Conservation (phyloP, 371 early-diverging fungal species). For the Actinomortierella ambigua region DNA sequence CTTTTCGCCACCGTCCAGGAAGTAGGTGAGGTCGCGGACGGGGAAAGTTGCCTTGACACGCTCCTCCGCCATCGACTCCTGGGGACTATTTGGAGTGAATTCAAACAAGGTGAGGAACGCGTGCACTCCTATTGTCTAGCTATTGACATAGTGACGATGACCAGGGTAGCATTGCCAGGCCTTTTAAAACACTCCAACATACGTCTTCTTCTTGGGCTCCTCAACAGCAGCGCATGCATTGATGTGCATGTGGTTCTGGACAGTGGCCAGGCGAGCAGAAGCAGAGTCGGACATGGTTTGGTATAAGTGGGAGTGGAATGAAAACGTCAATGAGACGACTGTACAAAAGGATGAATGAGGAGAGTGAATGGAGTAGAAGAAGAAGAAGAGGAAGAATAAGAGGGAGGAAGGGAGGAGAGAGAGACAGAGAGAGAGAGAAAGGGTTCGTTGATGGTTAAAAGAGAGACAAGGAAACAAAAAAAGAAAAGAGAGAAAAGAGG, state of each 20-base stretch:
- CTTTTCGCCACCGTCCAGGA: slow-evolving; percentile 80
- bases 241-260: slow-evolving; percentile 43
- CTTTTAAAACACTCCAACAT: too few species aligned
- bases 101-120: too few species aligned
- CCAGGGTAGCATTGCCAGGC: too few species aligned
- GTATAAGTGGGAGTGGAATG: background rate
- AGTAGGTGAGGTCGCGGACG: slow-evolving; percentile 78
- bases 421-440: background rate
- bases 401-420: background rate
- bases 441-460: background rate
- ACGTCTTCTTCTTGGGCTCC: slow-evolving; percentile 44
- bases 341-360: slow-evolving; percentile 4
- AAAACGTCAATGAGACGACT: background rate
- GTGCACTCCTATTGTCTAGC: too few species aligned
- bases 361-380: background rate
- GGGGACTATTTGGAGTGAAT: slow-evolving; percentile 39
- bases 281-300: slow-evolving; percentile 35
- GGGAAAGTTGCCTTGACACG: slow-evolving; percentile 78
- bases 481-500: background rate
- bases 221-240: slow-evolving; percentile 29
- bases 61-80: slow-evolving; percentile 62
- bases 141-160: too few species aligned
- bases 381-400: slow-evolving; percentile 1
- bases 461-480: background rate
- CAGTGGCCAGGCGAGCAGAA: slow-evolving; percentile 34